Percentiles rank a stretch among this genome's conserved stretches.
Evolutionary conservation across 1,284 basidiomycete species (phyloP).

Genomic region (Fereydounia khargensis): DNA sequence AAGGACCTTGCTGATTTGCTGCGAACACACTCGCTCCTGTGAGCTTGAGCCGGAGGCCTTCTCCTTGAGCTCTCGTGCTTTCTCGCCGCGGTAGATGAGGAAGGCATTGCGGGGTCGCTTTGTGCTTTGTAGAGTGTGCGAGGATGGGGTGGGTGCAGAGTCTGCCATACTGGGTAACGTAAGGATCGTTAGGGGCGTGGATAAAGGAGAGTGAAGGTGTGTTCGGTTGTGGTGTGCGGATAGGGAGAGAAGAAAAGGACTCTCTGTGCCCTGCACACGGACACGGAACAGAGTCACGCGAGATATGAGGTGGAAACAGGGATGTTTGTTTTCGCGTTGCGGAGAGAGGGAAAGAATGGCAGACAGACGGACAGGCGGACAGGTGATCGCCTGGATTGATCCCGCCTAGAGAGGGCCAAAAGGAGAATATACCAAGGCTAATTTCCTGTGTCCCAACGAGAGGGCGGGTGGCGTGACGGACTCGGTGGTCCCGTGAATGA

Average conservation of each 20-base stretch:
- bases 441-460: neutral
- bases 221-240: neutral
- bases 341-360: neutral
- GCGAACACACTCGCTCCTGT: no score
- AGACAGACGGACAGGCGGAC: neutral
- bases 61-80: constrained; percentile 12
- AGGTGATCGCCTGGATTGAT: neutral
- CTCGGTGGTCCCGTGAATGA: neutral
- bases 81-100: constrained; percentile 22
- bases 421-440: neutral
- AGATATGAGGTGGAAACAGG: no score
- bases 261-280: no score
- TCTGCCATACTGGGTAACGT: constrained; percentile 1
- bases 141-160: neutral
- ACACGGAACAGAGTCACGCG: no score
- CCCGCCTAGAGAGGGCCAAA: neutral
- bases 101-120: constrained; percentile 29
- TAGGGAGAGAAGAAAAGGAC: neutral
- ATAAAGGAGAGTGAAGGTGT: neutral
- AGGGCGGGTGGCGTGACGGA: neutral
- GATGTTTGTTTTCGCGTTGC: no score
- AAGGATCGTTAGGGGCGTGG: neutral
- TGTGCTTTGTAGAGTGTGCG: constrained; percentile 7
- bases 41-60: no score
- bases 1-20: constrained; percentile 72